Conservation (phyloP, 257 asterid genomes). For the Perilla frutescens region DNA sequence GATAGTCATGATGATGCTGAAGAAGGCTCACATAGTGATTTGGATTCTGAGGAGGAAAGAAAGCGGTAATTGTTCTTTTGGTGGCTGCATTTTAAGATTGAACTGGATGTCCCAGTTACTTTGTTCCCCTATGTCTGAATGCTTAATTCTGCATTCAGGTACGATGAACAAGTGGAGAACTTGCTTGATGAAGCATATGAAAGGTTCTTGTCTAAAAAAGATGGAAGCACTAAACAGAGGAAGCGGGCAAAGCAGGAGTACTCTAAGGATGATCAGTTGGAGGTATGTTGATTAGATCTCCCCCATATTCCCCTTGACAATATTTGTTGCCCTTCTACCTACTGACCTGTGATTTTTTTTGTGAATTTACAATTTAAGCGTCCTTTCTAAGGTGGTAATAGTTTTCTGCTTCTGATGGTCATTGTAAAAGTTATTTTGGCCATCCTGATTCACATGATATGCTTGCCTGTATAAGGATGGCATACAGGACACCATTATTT, state of each 20-base stretch:
- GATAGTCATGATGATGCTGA: slow-evolving; percentile 51
- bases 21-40: slow-evolving; percentile 59
- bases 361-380: background rate
- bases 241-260: slow-evolving; percentile 72
- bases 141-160: slow-evolving; percentile 52
- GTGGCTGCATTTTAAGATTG: slow-evolving; percentile 26
- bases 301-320: background rate
- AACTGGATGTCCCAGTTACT: background rate
- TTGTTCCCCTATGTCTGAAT: slow-evolving; percentile 25
- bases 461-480: background rate
- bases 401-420: background rate
- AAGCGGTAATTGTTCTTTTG: slow-evolving; percentile 52
- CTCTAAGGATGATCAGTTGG: slow-evolving; percentile 56
- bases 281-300: slow-evolving; percentile 51
- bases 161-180: slow-evolving; percentile 71
- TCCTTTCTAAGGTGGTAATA: too few relatives aligned
- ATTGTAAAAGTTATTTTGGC: background rate
- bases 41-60: slow-evolving; percentile 91
- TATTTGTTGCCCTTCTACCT: background rate
- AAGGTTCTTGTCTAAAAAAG: slow-evolving; percentile 64
- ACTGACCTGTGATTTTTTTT: background rate
- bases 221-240: slow-evolving; percentile 86
- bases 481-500: background rate
- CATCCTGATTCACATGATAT: background rate
- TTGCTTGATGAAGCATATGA: slow-evolving; percentile 87